These are phyloP conservation scores for Spathaspora girioi DNA, from an alignment of 805 yeast species.

Conservation along the genomic window DNA sequence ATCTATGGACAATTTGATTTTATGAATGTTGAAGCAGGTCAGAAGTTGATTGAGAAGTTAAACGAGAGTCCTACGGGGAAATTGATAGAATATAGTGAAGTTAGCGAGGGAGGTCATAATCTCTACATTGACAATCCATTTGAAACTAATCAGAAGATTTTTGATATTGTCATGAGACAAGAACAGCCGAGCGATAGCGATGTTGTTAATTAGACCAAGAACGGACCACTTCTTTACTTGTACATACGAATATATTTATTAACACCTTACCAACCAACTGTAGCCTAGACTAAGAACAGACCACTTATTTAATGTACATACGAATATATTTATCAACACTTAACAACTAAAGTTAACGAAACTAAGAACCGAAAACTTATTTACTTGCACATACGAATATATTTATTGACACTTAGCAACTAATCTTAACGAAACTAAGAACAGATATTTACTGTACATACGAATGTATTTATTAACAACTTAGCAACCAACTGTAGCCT, in stretches of 20 bases:
- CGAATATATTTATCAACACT: no score
- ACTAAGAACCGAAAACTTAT: no score
- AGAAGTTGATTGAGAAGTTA: slow-evolving; percentile 22
- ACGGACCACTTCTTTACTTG: background rate
- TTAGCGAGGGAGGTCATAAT: slow-evolving; percentile 42
- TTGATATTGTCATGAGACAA: slow-evolving; percentile 10
- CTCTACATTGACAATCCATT: slow-evolving; percentile 44
- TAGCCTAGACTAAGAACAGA: no score
- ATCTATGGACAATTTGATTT: slow-evolving; percentile 72
- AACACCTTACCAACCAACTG: no score
- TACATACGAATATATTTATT: background rate
- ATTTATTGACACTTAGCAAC: no score
- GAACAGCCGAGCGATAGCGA: no score
- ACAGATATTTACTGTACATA: background rate
- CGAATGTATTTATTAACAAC: background rate
- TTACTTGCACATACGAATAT: no score
- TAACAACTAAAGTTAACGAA: no score
- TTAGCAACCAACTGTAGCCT: no score
- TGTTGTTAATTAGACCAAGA: no score
- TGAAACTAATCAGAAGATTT: slow-evolving; percentile 30
- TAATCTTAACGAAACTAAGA: no score
- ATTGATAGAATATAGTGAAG: slow-evolving; percentile 16
- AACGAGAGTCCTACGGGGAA: slow-evolving; percentile 6
- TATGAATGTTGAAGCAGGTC: slow-evolving; percentile 62
- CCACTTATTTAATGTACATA: no score